phyloP scores from a whole-genome alignment of 169 alveolate genomes.

The Theileria luwenshuni region DNA sequence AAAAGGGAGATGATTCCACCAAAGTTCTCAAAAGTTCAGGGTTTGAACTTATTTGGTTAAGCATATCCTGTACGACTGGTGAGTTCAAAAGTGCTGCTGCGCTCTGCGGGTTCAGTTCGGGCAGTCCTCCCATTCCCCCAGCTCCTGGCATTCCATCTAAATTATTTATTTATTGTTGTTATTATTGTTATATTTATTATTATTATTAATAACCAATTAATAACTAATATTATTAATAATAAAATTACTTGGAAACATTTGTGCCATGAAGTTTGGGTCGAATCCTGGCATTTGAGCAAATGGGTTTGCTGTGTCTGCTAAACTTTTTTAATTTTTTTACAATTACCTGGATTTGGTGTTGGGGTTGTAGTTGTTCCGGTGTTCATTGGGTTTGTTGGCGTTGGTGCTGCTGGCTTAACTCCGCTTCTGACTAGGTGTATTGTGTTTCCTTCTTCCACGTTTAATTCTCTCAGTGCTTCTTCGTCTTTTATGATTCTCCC shows the following conservation, averaged over 20 bases:
- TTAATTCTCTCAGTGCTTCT: constrained; percentile 75
- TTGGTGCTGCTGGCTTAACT: constrained; percentile 51
- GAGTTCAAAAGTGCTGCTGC: constrained; percentile 70
- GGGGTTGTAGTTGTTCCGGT: constrained; percentile 26
- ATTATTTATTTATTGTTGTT: too few species aligned
- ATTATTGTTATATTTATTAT: too few species aligned
- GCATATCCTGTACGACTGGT: constrained; percentile 80
- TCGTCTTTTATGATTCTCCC: constrained; percentile 88
- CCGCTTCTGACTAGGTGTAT: constrained; percentile 89
- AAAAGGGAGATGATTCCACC: constrained; percentile 50
- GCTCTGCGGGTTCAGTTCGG: constrained; percentile 55
- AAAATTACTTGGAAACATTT: constrained; percentile 71
- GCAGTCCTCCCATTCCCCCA: too few species aligned
- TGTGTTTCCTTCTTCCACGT: constrained; percentile 86
- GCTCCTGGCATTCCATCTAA: too few species aligned
- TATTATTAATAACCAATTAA: too few species aligned
- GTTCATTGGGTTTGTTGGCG: constrained; percentile 34
- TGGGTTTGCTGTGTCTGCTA: constrained; percentile 9
- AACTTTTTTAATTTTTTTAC: background rate
- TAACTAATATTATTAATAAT: too few species aligned
- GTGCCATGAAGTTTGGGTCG: constrained; percentile 60
- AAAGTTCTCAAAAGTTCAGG: constrained; percentile 73
- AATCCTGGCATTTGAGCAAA: constrained; percentile 32
- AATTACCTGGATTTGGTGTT: constrained; percentile 15
- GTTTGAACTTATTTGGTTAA: constrained; percentile 72